These are phyloP conservation scores for Aspergillus alliaceus DNA, from an alignment of 2,329 filamentous ascomycete genomes.

Conservation along the genomic window DNA sequence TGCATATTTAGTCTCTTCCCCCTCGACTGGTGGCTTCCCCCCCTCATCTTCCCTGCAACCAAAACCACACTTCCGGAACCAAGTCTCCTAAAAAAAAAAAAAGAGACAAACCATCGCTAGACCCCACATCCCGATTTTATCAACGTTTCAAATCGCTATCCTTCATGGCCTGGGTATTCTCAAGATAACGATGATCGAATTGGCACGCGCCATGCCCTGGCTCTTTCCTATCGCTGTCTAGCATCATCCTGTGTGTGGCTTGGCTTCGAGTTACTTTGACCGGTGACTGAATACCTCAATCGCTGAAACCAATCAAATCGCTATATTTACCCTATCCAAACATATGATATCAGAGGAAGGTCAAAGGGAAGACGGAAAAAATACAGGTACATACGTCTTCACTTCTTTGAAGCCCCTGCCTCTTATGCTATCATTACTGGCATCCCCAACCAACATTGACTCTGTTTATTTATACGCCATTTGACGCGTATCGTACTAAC, in stretches of 20 bases:
- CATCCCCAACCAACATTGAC: background rate
- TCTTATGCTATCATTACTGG: background rate
- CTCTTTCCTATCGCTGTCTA: background rate
- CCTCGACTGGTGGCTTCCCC: conserved; percentile 9
- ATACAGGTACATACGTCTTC: background rate
- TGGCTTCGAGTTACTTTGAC: background rate
- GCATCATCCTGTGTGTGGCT: background rate
- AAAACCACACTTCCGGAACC: conserved; percentile 32
- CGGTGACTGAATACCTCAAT: background rate
- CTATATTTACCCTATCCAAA: background rate
- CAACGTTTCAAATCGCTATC: background rate
- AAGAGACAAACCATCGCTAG: conserved; percentile 11
- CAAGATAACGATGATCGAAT: conserved; percentile 14
- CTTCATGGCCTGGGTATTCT: background rate
- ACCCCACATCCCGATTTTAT: conserved; percentile 7
- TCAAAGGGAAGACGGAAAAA: background rate
- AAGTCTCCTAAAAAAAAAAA: background rate
- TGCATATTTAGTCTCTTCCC: conserved; percentile 9
- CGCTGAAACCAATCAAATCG: background rate
- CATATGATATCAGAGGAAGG: background rate
- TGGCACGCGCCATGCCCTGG: background rate
- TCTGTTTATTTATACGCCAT: background rate
- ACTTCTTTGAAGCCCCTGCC: background rate
- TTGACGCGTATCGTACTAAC: background rate
- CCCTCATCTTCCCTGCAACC: conserved; percentile 28